Conservation (phyloP, 2,329 filamentous ascomycete genomes). For the Epichloe elymi region DNA sequence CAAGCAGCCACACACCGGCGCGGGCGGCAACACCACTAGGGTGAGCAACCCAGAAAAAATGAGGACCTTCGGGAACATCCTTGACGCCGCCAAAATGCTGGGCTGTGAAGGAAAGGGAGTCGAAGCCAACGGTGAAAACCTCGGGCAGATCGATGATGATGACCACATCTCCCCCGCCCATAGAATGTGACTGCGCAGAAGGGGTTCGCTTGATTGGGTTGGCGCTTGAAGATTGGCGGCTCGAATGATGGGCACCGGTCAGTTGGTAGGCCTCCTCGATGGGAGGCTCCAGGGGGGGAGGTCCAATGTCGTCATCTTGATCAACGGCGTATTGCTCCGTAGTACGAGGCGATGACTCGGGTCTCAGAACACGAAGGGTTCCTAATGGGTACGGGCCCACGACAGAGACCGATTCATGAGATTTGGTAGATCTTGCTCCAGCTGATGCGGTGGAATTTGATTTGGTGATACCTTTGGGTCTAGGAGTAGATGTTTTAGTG, state of each 20-base stretch:
- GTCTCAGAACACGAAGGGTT: conserved; percentile 26
- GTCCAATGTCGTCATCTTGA: conserved; percentile 14
- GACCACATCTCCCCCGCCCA: conserved; percentile 36
- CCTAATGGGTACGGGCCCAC: conserved; percentile 30
- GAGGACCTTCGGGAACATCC: conserved; percentile 40
- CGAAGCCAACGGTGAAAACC: conserved; percentile 39
- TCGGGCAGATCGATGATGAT: conserved; percentile 38
- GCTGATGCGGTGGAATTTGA: conserved; percentile 20
- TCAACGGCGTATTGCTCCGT: neutral
- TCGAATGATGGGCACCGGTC: neutral
- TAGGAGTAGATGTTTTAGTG: conserved; percentile 9
- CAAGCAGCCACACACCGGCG: conserved; percentile 44
- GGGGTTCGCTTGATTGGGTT: conserved; percentile 1
- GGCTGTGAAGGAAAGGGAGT: conserved; percentile 34
- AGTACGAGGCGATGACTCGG: conserved; percentile 7
- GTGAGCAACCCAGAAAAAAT: conserved; percentile 47
- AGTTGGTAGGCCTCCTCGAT: neutral
- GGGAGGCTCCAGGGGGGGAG: conserved; percentile 18
- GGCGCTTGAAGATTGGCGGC: neutral
- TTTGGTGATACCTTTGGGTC: conserved; percentile 18
- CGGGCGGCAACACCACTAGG: conserved; percentile 33
- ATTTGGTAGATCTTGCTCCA: conserved; percentile 18
- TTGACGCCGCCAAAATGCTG: conserved; percentile 39
- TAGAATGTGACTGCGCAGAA: conserved; percentile 13
- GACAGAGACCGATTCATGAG: conserved; percentile 24